Evolutionary conservation across 352 stramenopile genomes (phyloP).

Genomic region (Pythium pyrilobum): DNA sequence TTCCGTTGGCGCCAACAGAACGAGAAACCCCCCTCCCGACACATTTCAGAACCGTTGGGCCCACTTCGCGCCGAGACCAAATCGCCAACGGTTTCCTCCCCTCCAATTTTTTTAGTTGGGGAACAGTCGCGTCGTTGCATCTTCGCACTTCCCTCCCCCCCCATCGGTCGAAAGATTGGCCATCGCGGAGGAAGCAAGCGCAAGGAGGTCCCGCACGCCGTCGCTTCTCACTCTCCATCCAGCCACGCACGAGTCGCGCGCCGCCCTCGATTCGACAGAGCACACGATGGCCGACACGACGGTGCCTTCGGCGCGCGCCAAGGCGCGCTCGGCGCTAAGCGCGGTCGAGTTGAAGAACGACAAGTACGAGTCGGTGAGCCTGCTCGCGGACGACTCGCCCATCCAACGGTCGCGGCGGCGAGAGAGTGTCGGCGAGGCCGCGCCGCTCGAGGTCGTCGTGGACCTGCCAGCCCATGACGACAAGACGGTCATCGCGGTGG

Average conservation of each 20-base stretch:
- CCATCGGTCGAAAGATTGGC: too few relatives aligned
- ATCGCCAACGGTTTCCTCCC: too few relatives aligned
- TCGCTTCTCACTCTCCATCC: neutral
- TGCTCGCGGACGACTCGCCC: neutral
- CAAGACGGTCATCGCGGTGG: neutral
- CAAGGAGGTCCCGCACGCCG: neutral
- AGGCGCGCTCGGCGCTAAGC: neutral
- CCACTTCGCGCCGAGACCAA: too few relatives aligned
- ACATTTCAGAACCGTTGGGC: too few relatives aligned
- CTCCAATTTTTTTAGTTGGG: too few relatives aligned
- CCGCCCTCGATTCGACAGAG: neutral
- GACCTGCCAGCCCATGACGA: neutral
- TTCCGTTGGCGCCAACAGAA: too few relatives aligned
- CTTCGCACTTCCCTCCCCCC: too few relatives aligned
- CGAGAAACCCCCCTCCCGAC: too few relatives aligned
- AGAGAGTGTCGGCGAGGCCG: constrained; percentile 1
- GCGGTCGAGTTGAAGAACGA: neutral
- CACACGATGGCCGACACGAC: constrained; percentile 1
- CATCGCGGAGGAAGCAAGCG: too few relatives aligned
- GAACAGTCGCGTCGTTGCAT: too few relatives aligned
- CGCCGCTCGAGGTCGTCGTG: constrained; percentile 9
- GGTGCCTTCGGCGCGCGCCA: neutral
- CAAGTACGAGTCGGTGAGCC: constrained; percentile 18
- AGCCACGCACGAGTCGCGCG: neutral
- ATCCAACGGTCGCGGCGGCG: neutral